phyloP scores from a whole-genome alignment of 176 grass and related monocot species.

The Pharus latifolius region DNA sequence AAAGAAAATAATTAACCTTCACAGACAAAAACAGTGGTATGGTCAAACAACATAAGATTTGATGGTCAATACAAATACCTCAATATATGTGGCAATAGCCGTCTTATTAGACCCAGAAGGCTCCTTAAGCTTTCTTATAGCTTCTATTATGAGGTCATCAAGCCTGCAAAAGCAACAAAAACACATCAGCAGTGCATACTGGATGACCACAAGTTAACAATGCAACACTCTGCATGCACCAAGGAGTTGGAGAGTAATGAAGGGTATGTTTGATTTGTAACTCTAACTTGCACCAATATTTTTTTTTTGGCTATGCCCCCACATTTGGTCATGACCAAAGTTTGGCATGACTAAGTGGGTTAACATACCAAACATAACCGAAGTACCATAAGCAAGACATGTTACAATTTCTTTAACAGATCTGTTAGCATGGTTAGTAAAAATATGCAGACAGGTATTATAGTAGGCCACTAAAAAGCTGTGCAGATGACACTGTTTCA shows the following conservation, averaged over 20 bases:
- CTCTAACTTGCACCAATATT: too few relatives aligned
- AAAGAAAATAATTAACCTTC: constrained; percentile 1
- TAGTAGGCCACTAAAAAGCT: background rate
- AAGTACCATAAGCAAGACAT: constrained; percentile 6
- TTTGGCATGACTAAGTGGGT: too few relatives aligned
- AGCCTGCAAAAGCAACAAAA: constrained; percentile 33
- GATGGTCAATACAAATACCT: constrained; percentile 32
- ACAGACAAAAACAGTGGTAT: background rate
- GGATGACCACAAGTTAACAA: constrained; percentile 4
- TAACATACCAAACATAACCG: too few relatives aligned
- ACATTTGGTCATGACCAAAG: too few relatives aligned
- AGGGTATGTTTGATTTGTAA: too few relatives aligned
- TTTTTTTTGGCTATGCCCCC: too few relatives aligned
- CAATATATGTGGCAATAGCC: constrained; percentile 62
- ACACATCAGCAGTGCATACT: background rate
- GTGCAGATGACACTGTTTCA: constrained; percentile 1
- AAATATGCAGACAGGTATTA: background rate
- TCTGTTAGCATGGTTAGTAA: background rate
- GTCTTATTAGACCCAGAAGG: constrained; percentile 61
- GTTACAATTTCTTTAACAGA: background rate
- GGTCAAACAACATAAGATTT: background rate
- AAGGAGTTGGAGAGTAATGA: background rate
- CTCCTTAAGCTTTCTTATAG: constrained; percentile 57
- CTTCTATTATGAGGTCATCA: constrained; percentile 81
- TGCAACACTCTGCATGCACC: background rate